Conservation (phyloP, 495 filamentous ascomycete species). For the Lasiosphaeris hirsuta region DNA sequence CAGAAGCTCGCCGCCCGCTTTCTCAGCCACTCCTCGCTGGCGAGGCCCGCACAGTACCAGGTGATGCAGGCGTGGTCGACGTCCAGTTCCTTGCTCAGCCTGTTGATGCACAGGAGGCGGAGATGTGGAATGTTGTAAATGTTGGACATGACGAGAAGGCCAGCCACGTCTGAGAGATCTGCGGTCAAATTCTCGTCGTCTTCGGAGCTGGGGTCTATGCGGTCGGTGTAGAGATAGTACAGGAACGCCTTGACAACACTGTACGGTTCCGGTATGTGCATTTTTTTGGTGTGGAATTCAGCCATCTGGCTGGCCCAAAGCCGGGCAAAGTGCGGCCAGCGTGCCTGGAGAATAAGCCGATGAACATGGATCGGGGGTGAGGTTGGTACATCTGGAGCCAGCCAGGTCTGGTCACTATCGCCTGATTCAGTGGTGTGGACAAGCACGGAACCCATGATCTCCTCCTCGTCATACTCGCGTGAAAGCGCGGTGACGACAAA, state of each 20-base stretch:
- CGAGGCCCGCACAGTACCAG: conserved; percentile 88
- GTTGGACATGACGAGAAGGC: conserved; percentile 96
- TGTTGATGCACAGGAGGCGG: conserved; percentile 81
- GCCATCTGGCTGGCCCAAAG: conserved; percentile 91
- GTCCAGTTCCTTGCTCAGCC: conserved; percentile 83
- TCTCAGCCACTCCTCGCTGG: conserved; percentile 89
- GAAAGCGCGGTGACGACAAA: conserved; percentile 83
- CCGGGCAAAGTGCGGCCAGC: conserved; percentile 94
- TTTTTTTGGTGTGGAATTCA: conserved; percentile 91
- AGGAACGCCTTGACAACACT: conserved; percentile 90
- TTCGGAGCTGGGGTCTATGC: conserved; percentile 58
- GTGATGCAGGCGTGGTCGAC: conserved; percentile 92
- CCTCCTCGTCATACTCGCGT: conserved; percentile 57
- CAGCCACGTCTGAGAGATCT: conserved; percentile 80
- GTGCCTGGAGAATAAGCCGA: conserved; percentile 83
- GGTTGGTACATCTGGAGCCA: conserved; percentile 59
- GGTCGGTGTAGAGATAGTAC: conserved; percentile 95
- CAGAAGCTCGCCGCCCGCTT: conserved; percentile 84
- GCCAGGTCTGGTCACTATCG: conserved; percentile 54
- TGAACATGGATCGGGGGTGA: conserved; percentile 92
- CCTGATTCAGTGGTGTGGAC: conserved; percentile 34
- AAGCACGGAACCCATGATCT: conserved; percentile 50
- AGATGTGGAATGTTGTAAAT: conserved; percentile 95
- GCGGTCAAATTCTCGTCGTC: conserved; percentile 54
- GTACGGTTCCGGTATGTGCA: conserved; percentile 97